Evolutionary conservation across 257 asterid species (phyloP), one percentile per base, ranked within the genome.

Genomic region (Capsicum pubescens): DNA sequence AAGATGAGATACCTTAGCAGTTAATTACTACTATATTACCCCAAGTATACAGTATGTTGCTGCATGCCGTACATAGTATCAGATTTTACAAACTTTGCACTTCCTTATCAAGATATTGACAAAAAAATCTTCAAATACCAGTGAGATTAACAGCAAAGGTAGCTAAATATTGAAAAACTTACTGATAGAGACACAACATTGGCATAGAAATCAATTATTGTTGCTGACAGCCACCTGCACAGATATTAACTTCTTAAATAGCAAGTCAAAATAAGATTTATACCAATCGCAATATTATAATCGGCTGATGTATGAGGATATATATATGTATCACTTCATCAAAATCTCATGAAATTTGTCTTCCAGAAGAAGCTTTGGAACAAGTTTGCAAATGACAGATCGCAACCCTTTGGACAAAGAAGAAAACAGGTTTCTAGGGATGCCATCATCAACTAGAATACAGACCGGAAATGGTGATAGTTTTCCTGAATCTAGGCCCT

Each of bases 221-320:
- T 90, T 52, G 95, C 93, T 64, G 89, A 70, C 81, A 94, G 57
- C 99, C 99, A 95, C 95, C 99, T 95, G 90, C 88, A 84, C 52
- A 86, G 13, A 85, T 8, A 19, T 61, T 70, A 52, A 88, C 64
- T 55, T 59, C 67, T 56, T 83, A 86, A 48, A 57, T 21, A 79
- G 35, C 68, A 71, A 66, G 57, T 77, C 50, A 54, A 77, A 77
- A 9, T 14, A 77, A 77, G 50, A 52, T 56, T 54, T 54, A 26
- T 8, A 21, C 59, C 60, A 74, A 54, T 15, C 81, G 46, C 39
- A 77, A 77, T 9, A 2, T 52, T 8, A 54, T 54, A 54, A 8
- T 54, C 26, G 15, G 11, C 81, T 32, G 46, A 54, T 54, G 81
- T 77, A 77, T 21, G 81, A 7, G 44, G 46, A 19, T 19, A 11